Evolutionary conservation across 78 protist genomes (phyloP).

Genomic region (Reticulomyxa filosa): DNA sequence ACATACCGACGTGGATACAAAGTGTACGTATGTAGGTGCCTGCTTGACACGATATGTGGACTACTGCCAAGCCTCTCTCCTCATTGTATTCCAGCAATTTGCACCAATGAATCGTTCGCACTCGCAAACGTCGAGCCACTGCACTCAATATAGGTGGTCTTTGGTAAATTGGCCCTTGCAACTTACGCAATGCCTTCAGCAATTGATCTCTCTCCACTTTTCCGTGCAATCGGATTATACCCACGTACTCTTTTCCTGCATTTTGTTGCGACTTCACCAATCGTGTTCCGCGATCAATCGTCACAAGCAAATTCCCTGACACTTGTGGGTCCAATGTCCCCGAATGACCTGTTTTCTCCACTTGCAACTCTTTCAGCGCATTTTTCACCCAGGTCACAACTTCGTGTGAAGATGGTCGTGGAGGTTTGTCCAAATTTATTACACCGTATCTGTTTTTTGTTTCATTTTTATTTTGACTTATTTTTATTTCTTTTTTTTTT

Average conservation of each 20-base stretch:
- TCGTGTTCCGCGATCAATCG: conserved; percentile 95
- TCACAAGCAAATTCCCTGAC: conserved; percentile 93
- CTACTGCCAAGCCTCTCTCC: conserved; percentile 67
- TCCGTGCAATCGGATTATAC: conserved; percentile 72
- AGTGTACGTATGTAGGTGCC: conserved; percentile 99
- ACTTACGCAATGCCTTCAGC: conserved; percentile 44
- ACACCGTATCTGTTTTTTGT: conserved; percentile 91
- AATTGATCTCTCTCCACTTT: conserved; percentile 24
- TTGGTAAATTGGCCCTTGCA: conserved; percentile 96
- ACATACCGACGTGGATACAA: conserved; percentile 94
- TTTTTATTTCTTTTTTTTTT: too few species aligned
- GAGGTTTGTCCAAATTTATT: conserved; percentile 98
- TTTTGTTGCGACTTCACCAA: conserved; percentile 98
- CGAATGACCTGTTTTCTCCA: conserved; percentile 88
- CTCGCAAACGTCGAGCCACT: conserved; percentile 81
- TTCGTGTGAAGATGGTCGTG: conserved; percentile 99
- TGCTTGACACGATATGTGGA: conserved; percentile 94
- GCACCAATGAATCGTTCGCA: conserved; percentile 83
- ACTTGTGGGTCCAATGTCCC: conserved; percentile 99
- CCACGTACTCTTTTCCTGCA: conserved; percentile 96
- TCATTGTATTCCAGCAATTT: conserved; percentile 77
- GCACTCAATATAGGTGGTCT: conserved; percentile 98
- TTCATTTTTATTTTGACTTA: too few species aligned
- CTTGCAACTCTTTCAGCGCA: conserved; percentile 49
- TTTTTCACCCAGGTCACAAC: conserved; percentile 92